Base-by-base conservation (phyloP, 225 moss, liverwort and hornwort species). In the Sphagnum tenellum region DNA sequence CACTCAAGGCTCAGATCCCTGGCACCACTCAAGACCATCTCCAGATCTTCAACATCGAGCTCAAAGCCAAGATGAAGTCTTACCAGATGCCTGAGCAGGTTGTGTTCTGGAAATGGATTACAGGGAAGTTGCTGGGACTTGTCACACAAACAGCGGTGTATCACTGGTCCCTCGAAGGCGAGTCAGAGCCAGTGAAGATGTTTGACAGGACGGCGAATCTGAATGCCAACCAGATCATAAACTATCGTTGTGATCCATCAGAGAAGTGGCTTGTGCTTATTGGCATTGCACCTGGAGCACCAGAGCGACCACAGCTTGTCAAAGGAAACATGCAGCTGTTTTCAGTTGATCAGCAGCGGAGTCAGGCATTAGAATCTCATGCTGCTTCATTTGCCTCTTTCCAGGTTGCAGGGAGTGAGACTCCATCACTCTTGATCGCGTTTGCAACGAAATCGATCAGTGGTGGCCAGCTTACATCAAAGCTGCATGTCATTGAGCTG, bases 21-120 rank as follows among this genome's bases (percentile, higher is more conserved):
- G 94, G 94, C 66, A 91, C 94, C 13, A 89, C 89, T 49, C 90
- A 94, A 72, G 90, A 94, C 67, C 89, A 94, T 72, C 74, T 94
- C 63, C 94, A 94, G 77, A 91, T 94, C 54, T 94, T 94, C 76
- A 94, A 94, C 65, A 94, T 94, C 53, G 94, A 91, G 82, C 82
- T 91, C 61, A 94, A 94, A 74, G 76, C 81, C 12, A 94, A 94
- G 83, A 89, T 94, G 51, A 94, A 89, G 77, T 82, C 89, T 13
- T 77, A 87, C 47, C 91, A 85, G 76, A 94, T 89, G 91, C 81
- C 83, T 70, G 94, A 94, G 83, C 94, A 94, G 89, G 94, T 94
- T 67, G 82, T 89, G 58, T 94, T 94, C 66, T 94, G 94, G 94
- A 94, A 91, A 73, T 94, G 94, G 94, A 83, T 94, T 58, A 87